These are phyloP conservation scores for Melampsora larici-populina DNA, from an alignment of 1,284 basidiomycete species.

Conservation along the genomic window DNA sequence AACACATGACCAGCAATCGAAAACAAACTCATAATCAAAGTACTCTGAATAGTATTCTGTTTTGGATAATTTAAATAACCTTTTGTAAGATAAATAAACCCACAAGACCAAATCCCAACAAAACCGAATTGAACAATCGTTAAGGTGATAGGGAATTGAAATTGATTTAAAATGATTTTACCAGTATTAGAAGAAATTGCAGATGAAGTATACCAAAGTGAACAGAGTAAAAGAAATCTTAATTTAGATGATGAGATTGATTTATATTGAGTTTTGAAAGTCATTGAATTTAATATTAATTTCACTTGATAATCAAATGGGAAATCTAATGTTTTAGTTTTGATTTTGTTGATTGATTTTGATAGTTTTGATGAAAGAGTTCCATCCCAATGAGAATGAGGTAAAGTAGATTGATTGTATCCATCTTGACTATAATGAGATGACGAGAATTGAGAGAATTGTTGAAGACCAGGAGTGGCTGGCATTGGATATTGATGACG, in stretches of 20 bases:
- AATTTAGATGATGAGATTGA: slow-evolving; percentile 23
- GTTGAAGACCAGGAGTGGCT: slow-evolving; percentile 35
- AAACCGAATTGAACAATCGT: slow-evolving; percentile 98
- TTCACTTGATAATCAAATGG: background rate
- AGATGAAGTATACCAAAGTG: slow-evolving; percentile 60
- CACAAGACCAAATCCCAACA: slow-evolving; percentile 76
- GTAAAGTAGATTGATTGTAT: background rate
- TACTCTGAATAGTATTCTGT: slow-evolving; percentile 68
- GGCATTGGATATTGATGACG: slow-evolving; percentile 20
- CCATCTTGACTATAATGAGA: background rate
- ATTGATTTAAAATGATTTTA: slow-evolving; percentile 76
- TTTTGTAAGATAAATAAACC: slow-evolving; percentile 57
- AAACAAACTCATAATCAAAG: slow-evolving; percentile 88
- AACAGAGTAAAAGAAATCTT: slow-evolving; percentile 47
- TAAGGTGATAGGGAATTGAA: slow-evolving; percentile 81
- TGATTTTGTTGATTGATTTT: background rate
- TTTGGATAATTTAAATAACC: slow-evolving; percentile 60
- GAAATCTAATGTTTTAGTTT: background rate
- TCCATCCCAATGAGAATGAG: background rate
- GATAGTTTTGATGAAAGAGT: background rate
- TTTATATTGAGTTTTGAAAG: slow-evolving; percentile 4
- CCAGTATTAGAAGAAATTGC: slow-evolving; percentile 84
- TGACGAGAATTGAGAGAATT: background rate
- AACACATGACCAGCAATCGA: slow-evolving; percentile 93
- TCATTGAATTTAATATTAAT: background rate